Evolutionary conservation across 23 red algal species (phyloP), one percentile per base, ranked within the genome.

Genomic region (Gracilaria domingensis): DNA sequence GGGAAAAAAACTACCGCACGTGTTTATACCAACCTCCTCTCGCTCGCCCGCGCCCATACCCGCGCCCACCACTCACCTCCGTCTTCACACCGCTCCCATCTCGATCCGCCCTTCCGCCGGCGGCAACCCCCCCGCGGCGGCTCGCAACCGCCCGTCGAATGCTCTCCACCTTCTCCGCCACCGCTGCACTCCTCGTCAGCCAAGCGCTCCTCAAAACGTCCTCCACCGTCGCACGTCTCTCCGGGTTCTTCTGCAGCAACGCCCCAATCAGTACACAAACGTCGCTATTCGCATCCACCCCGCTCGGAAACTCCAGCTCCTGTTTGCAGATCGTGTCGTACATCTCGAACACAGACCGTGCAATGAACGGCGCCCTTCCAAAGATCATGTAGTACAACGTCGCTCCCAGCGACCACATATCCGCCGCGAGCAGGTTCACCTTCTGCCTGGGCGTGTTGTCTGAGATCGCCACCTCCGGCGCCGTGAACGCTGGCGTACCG

Each of bases 341-440:
- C 89, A 96, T 96, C 56, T 96, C 95, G 58, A 96, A 91, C 53
- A 96, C 85, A 17, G 67, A 66, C 4, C 78, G 44, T n/a, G 89
- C 95, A 29, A 86, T 48, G 69, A 96, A 96, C 36, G 95, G 95
- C 24, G 88, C 82, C 25, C 49, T 34, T 50, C 95, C 95, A 50
- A 36, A 93, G 12, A 88, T 40, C 61, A 96, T 81, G 78, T 93
- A 96, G 67, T 85, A 96, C 54, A 93, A 56, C 14, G 95, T 93
- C 8, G 88, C 95, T 45, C 95, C 95, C 25, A 96, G 48, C 7
- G 86, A 91, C 95, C 95, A 96, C 72, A 96, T 87, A 70, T 96
- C 95, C 56, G 95, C 89, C 38, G 83, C 35, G 25, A 90, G 90
- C 16, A 65, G 53, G 28, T 83, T 45, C 59, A 67, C 80, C 39